Evolutionary conservation across 768 basidiomycete species (phyloP), one percentile per base, ranked within the genome.

Genomic region (Naganishia vishniacii): DNA sequence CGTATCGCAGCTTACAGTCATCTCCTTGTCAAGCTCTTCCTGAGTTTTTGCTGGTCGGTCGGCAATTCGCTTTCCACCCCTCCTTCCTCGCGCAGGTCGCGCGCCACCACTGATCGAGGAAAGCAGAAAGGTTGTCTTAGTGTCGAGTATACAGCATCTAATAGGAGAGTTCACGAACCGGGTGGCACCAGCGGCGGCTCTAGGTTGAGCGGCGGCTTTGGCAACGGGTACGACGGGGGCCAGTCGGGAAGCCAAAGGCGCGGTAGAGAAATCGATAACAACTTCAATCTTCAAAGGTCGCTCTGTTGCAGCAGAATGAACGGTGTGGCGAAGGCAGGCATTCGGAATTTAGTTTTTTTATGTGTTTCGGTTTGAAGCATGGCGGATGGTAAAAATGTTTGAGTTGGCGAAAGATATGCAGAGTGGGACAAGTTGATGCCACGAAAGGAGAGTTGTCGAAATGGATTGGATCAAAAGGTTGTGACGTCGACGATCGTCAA

Each of bases 211-310:
- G 9, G 78, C 80, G 46, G 81, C 78, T 13, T 71, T 65, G 5
- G 68, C 64, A 37, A 69, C 64, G 18, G 79, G 63, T 23, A 44
- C 78, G 15, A 84, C 79, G 37, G 91, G 89, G 3, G 89, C 88
- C 37, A 99, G 89, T 59, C 95, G 89, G 26, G 88, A 84, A 18
- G 84, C 85, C 68, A 99, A 82, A n/a, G 86, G 80, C 45, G 83
- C 82, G 53, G 78, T 75, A 47, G 86, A 82, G 13, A 90, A 90
- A 80, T 94, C 90, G 76, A 94, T 83, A 47, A 98, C 85, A 69
- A 98, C 90, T 82, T 99, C 94, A 67, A 98, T 92, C 83, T 92
- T 94, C 92, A 98, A 95, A 25, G 91, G 89, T 70, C 89, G 89
- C 83, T 89, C 94, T 98, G 76, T 65, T 12, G 53, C 3, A 37